phyloP scores from a whole-genome alignment of 495 filamentous ascomycete genomes.

The Aspergillus saccharolyticus region DNA sequence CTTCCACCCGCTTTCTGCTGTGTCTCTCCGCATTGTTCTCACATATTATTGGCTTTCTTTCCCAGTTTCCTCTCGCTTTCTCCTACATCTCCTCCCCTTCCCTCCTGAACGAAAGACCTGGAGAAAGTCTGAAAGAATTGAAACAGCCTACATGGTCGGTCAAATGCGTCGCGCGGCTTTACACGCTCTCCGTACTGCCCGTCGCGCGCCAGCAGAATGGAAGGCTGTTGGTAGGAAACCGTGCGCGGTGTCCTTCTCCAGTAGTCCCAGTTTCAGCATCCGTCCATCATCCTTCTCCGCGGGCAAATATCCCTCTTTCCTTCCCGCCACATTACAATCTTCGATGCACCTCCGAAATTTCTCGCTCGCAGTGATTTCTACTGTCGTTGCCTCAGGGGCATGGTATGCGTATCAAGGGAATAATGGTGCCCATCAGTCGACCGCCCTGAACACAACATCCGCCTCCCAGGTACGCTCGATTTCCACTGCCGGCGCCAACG shows the following conservation, averaged over 20 bases:
- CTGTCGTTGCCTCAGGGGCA: slow-evolving; percentile 58
- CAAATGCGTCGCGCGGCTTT: slow-evolving; percentile 63
- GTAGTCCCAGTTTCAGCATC: slow-evolving; percentile 42
- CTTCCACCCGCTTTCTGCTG: neutral
- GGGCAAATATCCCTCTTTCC: slow-evolving; percentile 32
- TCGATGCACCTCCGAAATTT: slow-evolving; percentile 64
- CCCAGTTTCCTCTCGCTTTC: neutral
- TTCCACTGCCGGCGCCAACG: slow-evolving; percentile 31
- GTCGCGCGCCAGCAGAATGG: slow-evolving; percentile 48
- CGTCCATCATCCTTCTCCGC: slow-evolving; percentile 40
- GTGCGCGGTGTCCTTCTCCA: slow-evolving; percentile 38
- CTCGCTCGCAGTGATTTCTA: slow-evolving; percentile 55
- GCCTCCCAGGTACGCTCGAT: slow-evolving; percentile 20
- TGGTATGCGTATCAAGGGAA: slow-evolving; percentile 58
- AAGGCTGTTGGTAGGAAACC: slow-evolving; percentile 45
- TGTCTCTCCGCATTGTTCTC: neutral
- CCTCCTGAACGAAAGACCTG: slow-evolving; percentile 9
- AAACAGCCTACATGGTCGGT: neutral
- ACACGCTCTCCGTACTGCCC: slow-evolving; percentile 58
- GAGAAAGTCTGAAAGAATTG: slow-evolving; percentile 8
- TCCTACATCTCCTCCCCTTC: slow-evolving; percentile 2
- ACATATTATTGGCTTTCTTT: neutral
- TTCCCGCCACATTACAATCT: slow-evolving; percentile 39
- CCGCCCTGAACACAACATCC: slow-evolving; percentile 23
- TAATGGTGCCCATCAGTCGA: slow-evolving; percentile 20